Conservation (phyloP, 768 basidiomycete species). For the Amanita pseudoporphyria region DNA sequence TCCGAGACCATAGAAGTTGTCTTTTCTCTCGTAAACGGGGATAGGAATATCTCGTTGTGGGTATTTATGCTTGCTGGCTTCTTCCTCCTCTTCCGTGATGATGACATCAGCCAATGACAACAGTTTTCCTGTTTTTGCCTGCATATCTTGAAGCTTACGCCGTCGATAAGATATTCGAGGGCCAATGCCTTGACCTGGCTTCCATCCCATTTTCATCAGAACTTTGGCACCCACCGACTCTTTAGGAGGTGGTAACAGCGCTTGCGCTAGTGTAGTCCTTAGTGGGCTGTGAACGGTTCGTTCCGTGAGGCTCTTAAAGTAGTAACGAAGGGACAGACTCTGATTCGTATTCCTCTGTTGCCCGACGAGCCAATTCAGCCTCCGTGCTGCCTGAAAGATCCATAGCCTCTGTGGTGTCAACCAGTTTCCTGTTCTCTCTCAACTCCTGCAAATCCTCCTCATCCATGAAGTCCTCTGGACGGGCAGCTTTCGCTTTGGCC, state of each 20-base stretch:
- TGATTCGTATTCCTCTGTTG: conserved; percentile 33
- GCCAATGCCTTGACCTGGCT: conserved; percentile 86
- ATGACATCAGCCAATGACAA: conserved; percentile 19
- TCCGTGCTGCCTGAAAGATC: conserved; percentile 52
- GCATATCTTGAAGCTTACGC: conserved; percentile 61
- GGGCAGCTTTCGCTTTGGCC: conserved; percentile 47
- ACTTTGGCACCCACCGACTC: conserved; percentile 81
- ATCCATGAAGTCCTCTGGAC: conserved; percentile 96
- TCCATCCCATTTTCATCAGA: conserved; percentile 95
- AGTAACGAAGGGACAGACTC: conserved; percentile 38
- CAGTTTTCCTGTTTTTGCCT: conserved; percentile 26
- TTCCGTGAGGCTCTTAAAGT: conserved; percentile 4
- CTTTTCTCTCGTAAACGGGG: conserved; percentile 55
- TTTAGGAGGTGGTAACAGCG: conserved; percentile 64
- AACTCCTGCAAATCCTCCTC: conserved; percentile 90
- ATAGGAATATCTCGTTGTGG: conserved; percentile 74
- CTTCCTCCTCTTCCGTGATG: conserved; percentile 57
- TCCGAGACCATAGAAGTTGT: conserved; percentile 75
- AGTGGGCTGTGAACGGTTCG: conserved; percentile 38
- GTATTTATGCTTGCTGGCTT: conserved; percentile 80
- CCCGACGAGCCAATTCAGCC: conserved; percentile 27
- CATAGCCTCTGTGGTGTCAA: conserved; percentile 76
- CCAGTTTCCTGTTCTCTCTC: conserved; percentile 60
- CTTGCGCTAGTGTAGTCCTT: conserved; percentile 47
- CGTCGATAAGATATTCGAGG: conserved; percentile 76